A percentile compares a stretch with the other conserved stretches of the same genome.
Evolutionary conservation across 192 early-diverging fungal genomes (phyloP).

Genomic region (Geranomyces variabilis): DNA sequence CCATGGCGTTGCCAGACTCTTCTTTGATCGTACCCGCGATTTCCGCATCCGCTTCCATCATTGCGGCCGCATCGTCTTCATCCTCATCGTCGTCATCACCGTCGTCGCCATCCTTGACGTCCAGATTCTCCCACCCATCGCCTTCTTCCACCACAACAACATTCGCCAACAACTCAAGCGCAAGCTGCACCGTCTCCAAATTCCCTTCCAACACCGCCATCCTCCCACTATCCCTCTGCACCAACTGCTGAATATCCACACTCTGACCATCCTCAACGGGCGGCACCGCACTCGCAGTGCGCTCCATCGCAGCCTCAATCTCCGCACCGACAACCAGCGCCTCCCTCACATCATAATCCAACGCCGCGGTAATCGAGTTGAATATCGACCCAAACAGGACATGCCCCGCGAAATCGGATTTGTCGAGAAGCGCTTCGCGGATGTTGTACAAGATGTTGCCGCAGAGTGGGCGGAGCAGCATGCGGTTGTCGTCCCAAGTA

Average conservation of each 20-base stretch:
- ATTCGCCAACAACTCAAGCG: conserved; percentile 82
- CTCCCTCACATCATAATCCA: conserved; percentile 23
- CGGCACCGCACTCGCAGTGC: not conserved
- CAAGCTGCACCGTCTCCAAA: conserved; percentile 67
- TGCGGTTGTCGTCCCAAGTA: conserved; percentile 55
- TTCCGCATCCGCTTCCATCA: conserved; percentile 52
- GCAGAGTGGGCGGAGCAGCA: conserved; percentile 69
- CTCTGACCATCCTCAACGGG: conserved; percentile 35
- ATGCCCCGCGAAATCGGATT: not conserved
- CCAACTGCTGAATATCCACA: conserved; percentile 12
- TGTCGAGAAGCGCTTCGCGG: not conserved
- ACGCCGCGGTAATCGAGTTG: not conserved
- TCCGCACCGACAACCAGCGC: conserved; percentile 9
- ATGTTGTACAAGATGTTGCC: conserved; percentile 65
- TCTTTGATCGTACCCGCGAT: conserved; percentile 32
- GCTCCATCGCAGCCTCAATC: conserved; percentile 42
- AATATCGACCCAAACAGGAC: conserved; percentile 12
- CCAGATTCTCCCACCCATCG: conserved; percentile 54
- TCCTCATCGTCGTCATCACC: conserved; percentile 46
- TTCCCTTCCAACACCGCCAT: conserved; percentile 53
- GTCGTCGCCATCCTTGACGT: conserved; percentile 39
- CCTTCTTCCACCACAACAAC: conserved; percentile 67
- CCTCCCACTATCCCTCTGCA: conserved; percentile 13
- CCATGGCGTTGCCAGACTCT: conserved; percentile 16
- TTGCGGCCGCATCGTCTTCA: conserved; percentile 27